phyloP scores from a whole-genome alignment of 2,329 filamentous ascomycete genomes.

The Cladorrhinum sp. region DNA sequence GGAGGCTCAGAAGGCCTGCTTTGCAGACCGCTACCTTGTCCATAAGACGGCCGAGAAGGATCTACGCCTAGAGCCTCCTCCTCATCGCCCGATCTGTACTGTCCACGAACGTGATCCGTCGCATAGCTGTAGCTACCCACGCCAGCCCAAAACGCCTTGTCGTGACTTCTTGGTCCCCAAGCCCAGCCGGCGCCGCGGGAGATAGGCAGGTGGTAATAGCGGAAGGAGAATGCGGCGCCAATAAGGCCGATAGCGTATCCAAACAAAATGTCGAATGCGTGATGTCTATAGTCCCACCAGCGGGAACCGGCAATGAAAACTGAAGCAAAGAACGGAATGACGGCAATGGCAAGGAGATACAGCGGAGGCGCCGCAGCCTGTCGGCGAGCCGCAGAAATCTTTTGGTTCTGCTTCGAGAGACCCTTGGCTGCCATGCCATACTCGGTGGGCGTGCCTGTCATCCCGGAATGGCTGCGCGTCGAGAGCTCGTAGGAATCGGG shows the following conservation, averaged over 20 bases:
- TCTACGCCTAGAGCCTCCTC: conserved; percentile 28
- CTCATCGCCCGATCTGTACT: conserved; percentile 30
- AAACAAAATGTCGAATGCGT: conserved; percentile 87
- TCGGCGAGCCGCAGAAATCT: conserved; percentile 56
- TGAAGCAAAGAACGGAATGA: conserved; percentile 70
- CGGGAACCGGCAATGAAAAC: conserved; percentile 82
- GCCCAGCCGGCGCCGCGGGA: conserved; percentile 79
- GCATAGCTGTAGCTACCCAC: conserved; percentile 60
- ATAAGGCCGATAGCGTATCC: conserved; percentile 76
- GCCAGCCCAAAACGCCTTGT: conserved; percentile 76
- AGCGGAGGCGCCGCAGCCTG: conserved; percentile 80
- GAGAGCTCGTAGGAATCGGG: conserved; percentile 34
- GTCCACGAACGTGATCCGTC: conserved; percentile 37
- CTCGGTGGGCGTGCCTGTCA: conserved; percentile 32
- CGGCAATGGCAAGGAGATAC: conserved; percentile 68
- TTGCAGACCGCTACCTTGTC: conserved; percentile 17
- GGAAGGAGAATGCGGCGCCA: conserved; percentile 71
- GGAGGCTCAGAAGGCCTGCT: not conserved
- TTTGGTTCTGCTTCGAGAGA: conserved; percentile 35
- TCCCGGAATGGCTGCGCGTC: conserved; percentile 18
- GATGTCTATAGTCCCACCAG: conserved; percentile 85
- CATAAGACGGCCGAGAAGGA: conserved; percentile 6
- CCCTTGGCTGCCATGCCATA: conserved; percentile 30
- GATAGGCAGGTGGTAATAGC: conserved; percentile 82
- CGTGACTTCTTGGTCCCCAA: conserved; percentile 73